These are phyloP conservation scores for Sarcodon sp. DNA, from an alignment of 768 basidiomycete genomes.

Conservation along the genomic window DNA sequence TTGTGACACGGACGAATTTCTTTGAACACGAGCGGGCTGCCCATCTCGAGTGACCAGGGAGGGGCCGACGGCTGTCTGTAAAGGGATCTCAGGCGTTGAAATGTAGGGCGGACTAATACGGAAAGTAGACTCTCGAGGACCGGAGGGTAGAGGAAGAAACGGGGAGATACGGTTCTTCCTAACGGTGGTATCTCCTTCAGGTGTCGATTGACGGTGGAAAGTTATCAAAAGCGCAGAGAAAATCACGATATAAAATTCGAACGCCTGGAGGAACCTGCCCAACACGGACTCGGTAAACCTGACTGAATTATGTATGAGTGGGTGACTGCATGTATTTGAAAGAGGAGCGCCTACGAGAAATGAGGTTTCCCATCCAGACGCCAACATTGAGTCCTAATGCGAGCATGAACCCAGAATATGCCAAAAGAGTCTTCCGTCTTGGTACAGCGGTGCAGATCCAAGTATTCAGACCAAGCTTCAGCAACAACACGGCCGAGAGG, in stretches of 20 bases:
- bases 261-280: constrained; percentile 53
- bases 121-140: neutral
- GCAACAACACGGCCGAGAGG: constrained; percentile 41
- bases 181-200: constrained; percentile 4
- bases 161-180: constrained; percentile 11
- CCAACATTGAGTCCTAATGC: constrained; percentile 39
- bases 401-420: constrained; percentile 35
- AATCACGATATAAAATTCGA: constrained; percentile 50
- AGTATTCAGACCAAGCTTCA: constrained; percentile 50
- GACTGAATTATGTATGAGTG: constrained; percentile 25
- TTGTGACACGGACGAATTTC: constrained; percentile 2
- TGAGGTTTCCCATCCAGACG: constrained; percentile 42
- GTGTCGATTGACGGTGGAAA: constrained; percentile 17
- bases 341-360: constrained; percentile 33
- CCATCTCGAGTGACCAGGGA: neutral
- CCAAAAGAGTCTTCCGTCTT: constrained; percentile 29
- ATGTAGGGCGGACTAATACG: constrained; percentile 4
- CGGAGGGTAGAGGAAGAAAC: constrained; percentile 10
- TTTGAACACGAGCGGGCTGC: neutral
- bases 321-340: neutral
- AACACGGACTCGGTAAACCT: constrained; percentile 55
- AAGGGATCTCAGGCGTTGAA: constrained; percentile 4
- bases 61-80: neutral
- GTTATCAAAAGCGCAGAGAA: constrained; percentile 40
- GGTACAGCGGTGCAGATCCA: constrained; percentile 16